Evolutionary conservation across 202 grass and related monocot species (phyloP), one percentile per base, ranked within the genome.

Genomic region (Panicum virgatum): DNA sequence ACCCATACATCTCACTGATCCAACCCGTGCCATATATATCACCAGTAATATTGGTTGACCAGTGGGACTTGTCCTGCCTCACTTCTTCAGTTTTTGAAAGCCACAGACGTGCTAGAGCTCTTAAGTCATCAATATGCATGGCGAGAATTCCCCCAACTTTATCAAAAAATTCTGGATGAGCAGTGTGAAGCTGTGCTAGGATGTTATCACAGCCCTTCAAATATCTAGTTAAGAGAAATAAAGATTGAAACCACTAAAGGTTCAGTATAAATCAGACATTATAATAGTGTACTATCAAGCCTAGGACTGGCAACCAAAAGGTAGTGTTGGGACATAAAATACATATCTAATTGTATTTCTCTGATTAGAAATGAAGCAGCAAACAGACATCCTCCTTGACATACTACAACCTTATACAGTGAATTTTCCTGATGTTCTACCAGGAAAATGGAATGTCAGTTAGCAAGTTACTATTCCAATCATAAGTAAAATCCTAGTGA

Each of bases 1-100:
- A 98, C 18, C 92, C 96, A 73, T 98, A 98, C 92, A 98, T 98
- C 90, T 98, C 96, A 50, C 92, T 98, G 80, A 98, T 98, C 96
- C 96, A 98, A 56, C 96, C 96, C 85, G 87, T 82, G 44, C 91
- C 92, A 81, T 96, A 96, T 82, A 96, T 98, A 87, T 98, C 96
- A 78, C 96, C 96, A 66, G 92, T 98, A 84, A 98, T 91, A 87
- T 98, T 98, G 51, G 92, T 91, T 82, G 86, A 90, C 96, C 96
- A 98, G 37, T 98, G 96, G 66, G 96, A 86, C 80, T 80, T 88
- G 68, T 98, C 96, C 53, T 90, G 89, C 42, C 92, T 83, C 74
- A 96, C 96, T 86, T 98, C 96, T 88, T 98, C 91, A 8, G 96
- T 98, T 83, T 98, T 98, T 26, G 91, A 96, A 77, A 98, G 89